A percentile compares a stretch with the other conserved stretches of the same genome.
phyloP scores from a whole-genome alignment of 1,139 yeast species.

The Yamadazyma jaroonii region DNA sequence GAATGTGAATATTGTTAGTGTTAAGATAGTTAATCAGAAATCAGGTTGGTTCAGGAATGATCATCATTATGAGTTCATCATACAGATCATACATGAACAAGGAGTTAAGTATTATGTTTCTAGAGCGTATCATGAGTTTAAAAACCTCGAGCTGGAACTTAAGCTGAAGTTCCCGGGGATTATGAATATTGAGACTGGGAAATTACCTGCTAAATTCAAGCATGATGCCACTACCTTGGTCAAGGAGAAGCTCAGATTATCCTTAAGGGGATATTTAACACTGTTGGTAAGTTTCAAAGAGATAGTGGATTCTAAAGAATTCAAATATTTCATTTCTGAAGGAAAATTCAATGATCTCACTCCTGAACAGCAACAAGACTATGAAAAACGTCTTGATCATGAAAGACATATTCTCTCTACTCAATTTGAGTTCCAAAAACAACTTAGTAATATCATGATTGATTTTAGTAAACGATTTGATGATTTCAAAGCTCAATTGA shows the following conservation, averaged over 20 bases:
- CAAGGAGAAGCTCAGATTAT: conserved; percentile 68
- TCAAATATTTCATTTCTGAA: conserved; percentile 51
- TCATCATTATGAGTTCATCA: conserved; percentile 44
- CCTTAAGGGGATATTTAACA: conserved; percentile 70
- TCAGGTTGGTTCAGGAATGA: conserved; percentile 15
- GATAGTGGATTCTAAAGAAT: conserved; percentile 49
- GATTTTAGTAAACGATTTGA: conserved; percentile 51
- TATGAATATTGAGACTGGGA: conserved; percentile 51
- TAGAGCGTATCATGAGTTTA: conserved; percentile 67
- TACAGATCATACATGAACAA: conserved; percentile 32
- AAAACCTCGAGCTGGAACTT: conserved; percentile 48
- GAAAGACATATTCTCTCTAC: conserved; percentile 62
- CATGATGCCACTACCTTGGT: conserved; percentile 23
- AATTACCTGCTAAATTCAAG: conserved; percentile 51
- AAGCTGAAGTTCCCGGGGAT: conserved; percentile 67
- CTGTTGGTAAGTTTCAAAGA: conserved; percentile 53
- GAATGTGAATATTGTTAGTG: conserved; percentile 66
- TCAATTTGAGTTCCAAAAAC: conserved; percentile 69
- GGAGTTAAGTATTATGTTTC: conserved; percentile 45
- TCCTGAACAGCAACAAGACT: conserved; percentile 50
- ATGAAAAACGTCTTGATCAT: conserved; percentile 51
- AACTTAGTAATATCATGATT: conserved; percentile 46
- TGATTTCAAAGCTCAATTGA: conserved; percentile 51
- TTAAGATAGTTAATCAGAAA: conserved; percentile 24
- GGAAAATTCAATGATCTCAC: conserved; percentile 27